A percentile compares a stretch with the other conserved stretches of the same genome.
Conservation (phyloP, 148 eudicot genomes). For the Camellia sinensis region DNA sequence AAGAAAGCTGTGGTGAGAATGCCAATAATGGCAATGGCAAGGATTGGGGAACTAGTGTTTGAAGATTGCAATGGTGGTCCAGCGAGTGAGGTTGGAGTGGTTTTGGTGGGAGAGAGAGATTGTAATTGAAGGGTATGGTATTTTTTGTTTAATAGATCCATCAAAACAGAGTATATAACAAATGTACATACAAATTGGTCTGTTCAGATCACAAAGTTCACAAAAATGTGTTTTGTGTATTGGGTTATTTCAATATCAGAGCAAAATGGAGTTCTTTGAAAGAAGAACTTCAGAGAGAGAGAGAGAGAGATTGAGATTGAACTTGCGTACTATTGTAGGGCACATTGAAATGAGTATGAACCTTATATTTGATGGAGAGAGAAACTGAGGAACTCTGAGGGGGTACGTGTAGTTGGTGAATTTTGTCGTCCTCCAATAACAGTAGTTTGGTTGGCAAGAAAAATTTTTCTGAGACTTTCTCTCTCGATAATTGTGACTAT, state of each 20-base stretch:
- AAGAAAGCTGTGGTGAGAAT: slow-evolving; percentile 67
- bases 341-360: not conserved
- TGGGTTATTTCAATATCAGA: not conserved
- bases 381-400: not conserved
- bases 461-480: not conserved
- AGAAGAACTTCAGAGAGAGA: not conserved
- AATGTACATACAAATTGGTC: not conserved
- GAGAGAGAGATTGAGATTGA: not conserved
- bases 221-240: not conserved
- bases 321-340: not conserved
- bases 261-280: not conserved
- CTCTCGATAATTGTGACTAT: not conserved
- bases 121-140: slow-evolving; percentile 4
- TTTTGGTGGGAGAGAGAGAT: slow-evolving; percentile 6
- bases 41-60: slow-evolving; percentile 57
- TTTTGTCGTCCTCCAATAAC: slow-evolving; percentile 3
- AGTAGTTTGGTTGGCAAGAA: slow-evolving; percentile 3
- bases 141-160: slow-evolving; percentile 22
- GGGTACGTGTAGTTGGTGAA: slow-evolving; percentile 11
- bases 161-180: not conserved
- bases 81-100: slow-evolving; percentile 16
- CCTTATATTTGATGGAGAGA: slow-evolving; percentile 2
- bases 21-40: slow-evolving; percentile 73
- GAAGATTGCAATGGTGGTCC: slow-evolving; percentile 26
- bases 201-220: slow-evolving; percentile 14